Evolutionary conservation across 768 basidiomycete species (phyloP).

Genomic region (Mycena epipterygia): DNA sequence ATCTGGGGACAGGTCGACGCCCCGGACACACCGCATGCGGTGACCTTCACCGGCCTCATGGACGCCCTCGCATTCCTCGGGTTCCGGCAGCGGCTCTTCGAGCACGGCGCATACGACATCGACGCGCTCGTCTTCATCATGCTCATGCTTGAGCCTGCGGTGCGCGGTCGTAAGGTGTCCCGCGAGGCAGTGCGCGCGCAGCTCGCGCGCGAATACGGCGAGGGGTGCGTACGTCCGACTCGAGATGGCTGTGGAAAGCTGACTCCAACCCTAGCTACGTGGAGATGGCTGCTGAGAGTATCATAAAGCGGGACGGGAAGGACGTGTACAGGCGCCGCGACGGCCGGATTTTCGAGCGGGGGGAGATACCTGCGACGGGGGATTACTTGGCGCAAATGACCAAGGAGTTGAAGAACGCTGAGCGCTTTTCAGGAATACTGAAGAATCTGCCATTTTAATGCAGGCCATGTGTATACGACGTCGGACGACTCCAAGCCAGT

Average conservation of each 20-base stretch:
- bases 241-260: no score
- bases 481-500: no score
- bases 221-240: no score
- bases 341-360: not conserved
- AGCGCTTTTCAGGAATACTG: conserved; percentile 3
- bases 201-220: conserved; percentile 16
- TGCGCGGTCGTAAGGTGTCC: not conserved
- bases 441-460: not conserved
- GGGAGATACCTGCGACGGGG: not conserved
- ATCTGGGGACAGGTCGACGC: conserved; percentile 11
- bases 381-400: not conserved
- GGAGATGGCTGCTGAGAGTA: conserved; percentile 1
- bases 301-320: conserved; percentile 7
- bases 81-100: conserved; percentile 10
- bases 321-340: conserved; percentile 6
- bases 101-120: conserved; percentile 12
- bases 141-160: conserved; percentile 11
- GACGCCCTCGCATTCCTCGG: not conserved
- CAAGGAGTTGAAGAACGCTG: conserved; percentile 5
- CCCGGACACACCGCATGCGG: conserved; percentile 2
- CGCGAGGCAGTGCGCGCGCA: conserved; percentile 15
- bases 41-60: not conserved
- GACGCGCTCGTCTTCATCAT: conserved; percentile 19
- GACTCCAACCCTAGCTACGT: no score
- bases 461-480: no score